Conservation (phyloP, 108 stramenopile genomes). For the Mediolabrus comicus region DNA sequence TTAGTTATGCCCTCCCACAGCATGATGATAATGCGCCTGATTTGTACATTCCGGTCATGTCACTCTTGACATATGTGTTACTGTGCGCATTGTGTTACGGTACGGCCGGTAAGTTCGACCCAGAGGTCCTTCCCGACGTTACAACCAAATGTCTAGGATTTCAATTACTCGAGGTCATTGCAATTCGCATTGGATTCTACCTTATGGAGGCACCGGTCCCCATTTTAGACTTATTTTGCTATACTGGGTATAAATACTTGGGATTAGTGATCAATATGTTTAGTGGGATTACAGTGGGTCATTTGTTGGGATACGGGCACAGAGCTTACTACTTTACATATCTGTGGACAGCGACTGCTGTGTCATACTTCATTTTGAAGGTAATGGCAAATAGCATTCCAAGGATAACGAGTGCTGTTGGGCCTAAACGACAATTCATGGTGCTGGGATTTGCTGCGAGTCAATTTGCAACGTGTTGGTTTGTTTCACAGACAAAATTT, state of each 20-base stretch:
- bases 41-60: conserved; percentile 96
- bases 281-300: conserved; percentile 59
- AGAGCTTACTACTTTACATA: conserved; percentile 81
- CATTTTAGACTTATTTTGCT: conserved; percentile 73
- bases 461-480: conserved; percentile 89
- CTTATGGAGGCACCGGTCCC: conserved; percentile 74
- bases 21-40: conserved; percentile 96
- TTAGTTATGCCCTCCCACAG: conserved; percentile 72
- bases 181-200: conserved; percentile 90
- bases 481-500: conserved; percentile 87
- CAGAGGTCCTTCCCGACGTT: conserved; percentile 90
- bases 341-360: conserved; percentile 79
- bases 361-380: conserved; percentile 84
- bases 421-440: conserved; percentile 85
- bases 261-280: conserved; percentile 83
- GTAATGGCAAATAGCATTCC: conserved; percentile 89
- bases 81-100: conserved; percentile 92
- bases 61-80: conserved; percentile 92
- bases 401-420: conserved; percentile 52
- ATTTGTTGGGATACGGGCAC: conserved; percentile 63
- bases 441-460: conserved; percentile 85
- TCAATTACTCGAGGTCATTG: conserved; percentile 88
- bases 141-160: conserved; percentile 85
- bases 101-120: conserved; percentile 83
- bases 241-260: conserved; percentile 91